Percentiles rank a stretch among this genome's conserved stretches.
Evolutionary conservation across 1,284 basidiomycete genomes (phyloP).

Genomic region (Rhodotorula sp.): DNA sequence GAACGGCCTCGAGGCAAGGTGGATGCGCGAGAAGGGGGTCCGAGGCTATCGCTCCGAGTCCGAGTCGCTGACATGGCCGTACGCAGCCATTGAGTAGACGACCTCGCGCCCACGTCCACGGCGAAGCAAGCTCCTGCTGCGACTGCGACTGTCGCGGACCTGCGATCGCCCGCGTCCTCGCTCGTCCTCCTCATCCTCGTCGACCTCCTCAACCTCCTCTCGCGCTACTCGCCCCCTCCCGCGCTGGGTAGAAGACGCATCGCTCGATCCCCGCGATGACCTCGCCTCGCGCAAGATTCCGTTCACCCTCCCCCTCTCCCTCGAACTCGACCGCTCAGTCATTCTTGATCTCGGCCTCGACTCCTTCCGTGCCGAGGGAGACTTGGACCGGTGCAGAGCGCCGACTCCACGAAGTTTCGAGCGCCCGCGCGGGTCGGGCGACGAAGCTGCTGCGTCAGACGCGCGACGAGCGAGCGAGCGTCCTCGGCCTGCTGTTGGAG

Average conservation of each 20-base stretch:
- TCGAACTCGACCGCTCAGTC: constrained; percentile 4
- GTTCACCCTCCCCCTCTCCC: neutral
- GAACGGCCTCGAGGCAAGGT: neutral
- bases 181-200: constrained; percentile 17
- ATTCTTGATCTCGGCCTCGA: neutral
- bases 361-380: constrained; percentile 11
- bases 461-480: constrained; percentile 20
- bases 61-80: constrained; percentile 15
- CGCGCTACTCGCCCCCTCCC: neutral
- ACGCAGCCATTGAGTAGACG: constrained; percentile 10
- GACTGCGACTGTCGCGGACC: constrained; percentile 3
- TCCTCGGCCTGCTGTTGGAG: constrained; percentile 31
- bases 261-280: neutral
- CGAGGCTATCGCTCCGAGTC: constrained; percentile 6
- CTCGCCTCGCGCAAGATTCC: constrained; percentile 7
- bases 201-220: constrained; percentile 8
- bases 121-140: constrained; percentile 11
- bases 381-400: constrained; percentile 20
- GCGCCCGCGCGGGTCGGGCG: constrained; percentile 19
- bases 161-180: constrained; percentile 14
- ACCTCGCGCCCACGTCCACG: constrained; percentile 12
- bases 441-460: neutral
- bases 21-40: neutral
- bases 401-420: constrained; percentile 24
- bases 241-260: constrained; percentile 1